These are phyloP conservation scores for Phytophthora agathidicida DNA, from an alignment of 352 stramenopile species.

Conservation along the genomic window DNA sequence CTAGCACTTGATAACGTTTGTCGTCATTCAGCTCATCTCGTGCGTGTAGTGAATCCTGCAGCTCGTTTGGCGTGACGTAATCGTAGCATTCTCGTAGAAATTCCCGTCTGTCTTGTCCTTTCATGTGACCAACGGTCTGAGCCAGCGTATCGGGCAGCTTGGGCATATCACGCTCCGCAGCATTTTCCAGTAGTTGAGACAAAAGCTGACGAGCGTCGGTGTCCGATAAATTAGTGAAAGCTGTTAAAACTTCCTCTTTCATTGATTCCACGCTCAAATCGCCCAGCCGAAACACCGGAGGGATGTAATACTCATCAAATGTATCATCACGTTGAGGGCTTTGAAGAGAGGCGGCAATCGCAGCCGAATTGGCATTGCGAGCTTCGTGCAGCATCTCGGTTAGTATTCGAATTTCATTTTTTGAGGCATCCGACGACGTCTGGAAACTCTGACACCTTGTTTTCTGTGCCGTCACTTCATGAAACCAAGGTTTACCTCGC, in stretches of 20 bases:
- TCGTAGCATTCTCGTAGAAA: constrained; percentile 74
- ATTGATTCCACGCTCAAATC: constrained; percentile 57
- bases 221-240: constrained; percentile 46
- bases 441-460: constrained; percentile 24
- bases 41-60: constrained; percentile 55
- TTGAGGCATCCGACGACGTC: constrained; percentile 19
- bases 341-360: constrained; percentile 1
- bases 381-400: constrained; percentile 49
- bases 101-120: constrained; percentile 39
- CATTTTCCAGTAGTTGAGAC: constrained; percentile 43
- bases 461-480: constrained; percentile 39
- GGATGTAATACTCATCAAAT: constrained; percentile 25
- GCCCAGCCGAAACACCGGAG: constrained; percentile 32
- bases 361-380: constrained; percentile 14
- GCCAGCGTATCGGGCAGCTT: constrained; percentile 49
- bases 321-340: constrained; percentile 12
- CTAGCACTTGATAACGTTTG: constrained; percentile 53
- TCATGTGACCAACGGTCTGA: constrained; percentile 47
- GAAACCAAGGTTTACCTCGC: constrained; percentile 54
- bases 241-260: constrained; percentile 49
- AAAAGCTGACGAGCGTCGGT: constrained; percentile 50
- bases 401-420: constrained; percentile 47
- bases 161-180: constrained; percentile 40
- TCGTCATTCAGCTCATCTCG: constrained; percentile 66
- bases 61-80: constrained; percentile 48